Base-by-base conservation (phyloP, 1,284 basidiomycete species). In the Ceratobasidium sp. region DNA sequence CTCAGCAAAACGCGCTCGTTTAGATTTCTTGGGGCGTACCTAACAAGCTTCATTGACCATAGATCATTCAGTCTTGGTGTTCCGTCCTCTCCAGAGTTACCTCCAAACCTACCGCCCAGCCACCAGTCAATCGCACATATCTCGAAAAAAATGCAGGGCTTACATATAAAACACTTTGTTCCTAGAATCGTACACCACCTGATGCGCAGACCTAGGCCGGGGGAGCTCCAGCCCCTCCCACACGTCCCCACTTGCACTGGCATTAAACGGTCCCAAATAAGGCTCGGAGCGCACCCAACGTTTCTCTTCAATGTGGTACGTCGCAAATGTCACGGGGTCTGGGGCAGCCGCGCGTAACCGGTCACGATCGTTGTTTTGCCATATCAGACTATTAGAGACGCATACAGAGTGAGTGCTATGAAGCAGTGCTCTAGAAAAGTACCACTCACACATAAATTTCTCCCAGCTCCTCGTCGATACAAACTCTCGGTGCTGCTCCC, bases 371-470 rank as follows among this genome's bases (percentile, higher is more conserved):
- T 49, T 27, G 56, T 58, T 65, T 32, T 65, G 62, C 50, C 50
- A 54, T 12, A 54, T 65, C 5, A 65, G 32, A 13, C 58, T 62
- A 50, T 31, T 1, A 5, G 3, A 20, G 13, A n/a, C 13, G 52
- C 13, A 12, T 7, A 49, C 8, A 49, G 6, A 49, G 8, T 7
- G 45, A 12, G 6, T 12, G 12, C 45, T 10, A n/a, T 7, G 38
- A 17, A 40, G 17, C 10, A 13, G 42, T 5, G 42, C 12, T 10
- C 17, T 20, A 12, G 12, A 35, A 13, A 20, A 20, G 42, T 31
- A 38, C 31, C 12, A 79, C 88, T 69, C 76, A 91, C 90, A 91
- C 81, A 73, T 90, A 92, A 5, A 92, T 84, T 74, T 92, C 90
- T 68, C 82, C 83, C 62, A 87, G 72, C 8, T 79, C 77, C 0